Evolutionary conservation across 306 rosid species (phyloP).

Genomic region (Abrus precatorius): DNA sequence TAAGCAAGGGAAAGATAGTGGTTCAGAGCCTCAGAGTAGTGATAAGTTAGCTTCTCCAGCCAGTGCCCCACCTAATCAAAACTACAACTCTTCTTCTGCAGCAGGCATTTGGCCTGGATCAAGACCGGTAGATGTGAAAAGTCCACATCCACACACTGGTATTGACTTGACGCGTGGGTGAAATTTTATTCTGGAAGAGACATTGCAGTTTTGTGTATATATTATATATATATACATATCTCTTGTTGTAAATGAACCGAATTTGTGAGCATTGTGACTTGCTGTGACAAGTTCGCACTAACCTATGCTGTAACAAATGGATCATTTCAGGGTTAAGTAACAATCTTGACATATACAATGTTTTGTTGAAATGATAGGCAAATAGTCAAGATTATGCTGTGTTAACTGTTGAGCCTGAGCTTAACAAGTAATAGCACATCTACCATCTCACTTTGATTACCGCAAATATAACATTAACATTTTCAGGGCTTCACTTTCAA

Average conservation of each 20-base stretch:
- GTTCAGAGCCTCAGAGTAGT: constrained; percentile 61
- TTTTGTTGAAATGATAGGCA: not conserved
- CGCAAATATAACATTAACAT: not conserved
- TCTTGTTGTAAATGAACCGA: constrained; percentile 72
- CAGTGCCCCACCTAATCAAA: constrained; percentile 65
- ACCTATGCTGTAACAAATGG: constrained; percentile 60
- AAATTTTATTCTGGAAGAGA: constrained; percentile 59
- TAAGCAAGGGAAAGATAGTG: constrained; percentile 62
- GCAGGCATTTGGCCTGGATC: constrained; percentile 73
- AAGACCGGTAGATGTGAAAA: constrained; percentile 63
- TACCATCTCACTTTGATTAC: not conserved
- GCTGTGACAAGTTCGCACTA: constrained; percentile 59
- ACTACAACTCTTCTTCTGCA: constrained; percentile 63
- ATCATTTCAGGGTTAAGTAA: constrained; percentile 46
- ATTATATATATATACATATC: constrained; percentile 61
- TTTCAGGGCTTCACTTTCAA: no score
- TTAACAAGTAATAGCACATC: not conserved
- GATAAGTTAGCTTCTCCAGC: constrained; percentile 65
- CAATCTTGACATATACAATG: constrained; percentile 35
- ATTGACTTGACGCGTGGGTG: constrained; percentile 93
- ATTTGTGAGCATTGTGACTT: constrained; percentile 62
- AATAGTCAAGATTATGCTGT: not conserved
- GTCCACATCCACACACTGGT: constrained; percentile 74
- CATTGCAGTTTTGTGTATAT: constrained; percentile 76
- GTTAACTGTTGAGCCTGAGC: not conserved